A percentile compares a stretch with the other conserved stretches of the same genome.
Conservation (phyloP, 208 protist genomes). For the Trypanosoma caninum region DNA sequence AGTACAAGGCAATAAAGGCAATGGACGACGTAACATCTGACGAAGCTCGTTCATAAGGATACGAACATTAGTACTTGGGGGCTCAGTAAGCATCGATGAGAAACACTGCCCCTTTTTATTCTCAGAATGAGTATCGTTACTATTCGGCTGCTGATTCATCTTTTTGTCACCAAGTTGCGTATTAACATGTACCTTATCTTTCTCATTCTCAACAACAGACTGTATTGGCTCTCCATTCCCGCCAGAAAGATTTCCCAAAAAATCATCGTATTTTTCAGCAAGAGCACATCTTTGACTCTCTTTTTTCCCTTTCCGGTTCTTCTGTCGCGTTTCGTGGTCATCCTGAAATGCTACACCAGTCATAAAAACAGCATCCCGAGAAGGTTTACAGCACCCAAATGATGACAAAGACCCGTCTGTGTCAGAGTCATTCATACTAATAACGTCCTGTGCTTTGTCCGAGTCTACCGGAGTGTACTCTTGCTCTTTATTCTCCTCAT, state of each 20-base stretch:
- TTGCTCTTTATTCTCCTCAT: not conserved
- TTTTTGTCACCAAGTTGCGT: not conserved
- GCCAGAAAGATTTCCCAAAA: not conserved
- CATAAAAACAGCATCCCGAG: constrained; percentile 27
- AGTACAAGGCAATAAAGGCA: constrained; percentile 53
- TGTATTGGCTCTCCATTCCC: not conserved
- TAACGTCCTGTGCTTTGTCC: not conserved
- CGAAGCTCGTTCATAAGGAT: constrained; percentile 75
- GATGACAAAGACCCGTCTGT: not conserved
- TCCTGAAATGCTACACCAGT: constrained; percentile 23
- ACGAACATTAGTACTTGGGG: constrained; percentile 65
- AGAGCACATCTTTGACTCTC: not conserved
- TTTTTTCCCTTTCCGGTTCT: not conserved
- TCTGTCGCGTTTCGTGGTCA: not conserved
- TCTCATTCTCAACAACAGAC: not conserved
- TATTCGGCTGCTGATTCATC: not conserved
- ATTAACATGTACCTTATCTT: not conserved
- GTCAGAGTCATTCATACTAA: constrained; percentile 5
- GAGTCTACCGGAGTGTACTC: not conserved
- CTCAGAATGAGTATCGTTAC: not conserved
- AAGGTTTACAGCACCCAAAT: not conserved
- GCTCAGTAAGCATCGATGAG: constrained; percentile 33
- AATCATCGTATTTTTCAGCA: not conserved
- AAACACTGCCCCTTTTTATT: not conserved
- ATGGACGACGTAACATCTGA: constrained; percentile 67